Base-by-base conservation (phyloP, 495 filamentous ascomycete genomes). In the Penicillium dipodomyicola region DNA sequence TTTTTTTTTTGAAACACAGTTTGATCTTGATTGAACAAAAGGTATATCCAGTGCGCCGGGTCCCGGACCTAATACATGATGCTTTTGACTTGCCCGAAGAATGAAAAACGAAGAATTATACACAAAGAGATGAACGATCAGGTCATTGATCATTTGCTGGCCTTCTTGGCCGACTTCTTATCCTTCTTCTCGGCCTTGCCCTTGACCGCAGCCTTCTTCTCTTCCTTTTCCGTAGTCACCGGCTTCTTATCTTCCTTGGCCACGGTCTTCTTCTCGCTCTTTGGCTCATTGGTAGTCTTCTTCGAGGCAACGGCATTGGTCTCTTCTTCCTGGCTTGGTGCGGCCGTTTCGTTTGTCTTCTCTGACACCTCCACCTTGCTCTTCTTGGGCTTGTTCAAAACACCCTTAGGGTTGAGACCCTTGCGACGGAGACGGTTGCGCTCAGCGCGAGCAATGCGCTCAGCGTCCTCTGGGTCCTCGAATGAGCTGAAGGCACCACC, bases 381-480 rank as follows among this genome's bases (percentile, higher is more conserved):
- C 54, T 57, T 65, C 64, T 74, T 77, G 23, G 67, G 70, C 52
- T 77, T 77, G 61, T 77, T 77, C 54, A 72, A 50, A 29, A 74
- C 80, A 19, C 77, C 82, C 72, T 82, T 87, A 4, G 84, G 85
- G 77, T 87, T 79, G 30, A 84, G 69, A 27, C 87, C 87, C 72
- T 87, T 90, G 70, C 79, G 82, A 54, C 83, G 81, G 62, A 86
- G 61, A 46, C 73, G 70, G 65, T 78, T 82, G 44, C 79, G 79
- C 65, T 82, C 71, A 17, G 81, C 84, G 30, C 83, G 79, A 56
- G 81, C 78, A 56, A 89, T 84, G 49, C 81, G 79, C 54, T 77
- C 76, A 51, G 70, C 64, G 60, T 89, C 87, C 52, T 79, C 84
- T 29, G 85, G 80, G 30, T 88, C 84, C 49, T 87, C 84, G 62